Conservation (phyloP, 495 filamentous ascomycete species). For the Wilcoxina mikolae region DNA sequence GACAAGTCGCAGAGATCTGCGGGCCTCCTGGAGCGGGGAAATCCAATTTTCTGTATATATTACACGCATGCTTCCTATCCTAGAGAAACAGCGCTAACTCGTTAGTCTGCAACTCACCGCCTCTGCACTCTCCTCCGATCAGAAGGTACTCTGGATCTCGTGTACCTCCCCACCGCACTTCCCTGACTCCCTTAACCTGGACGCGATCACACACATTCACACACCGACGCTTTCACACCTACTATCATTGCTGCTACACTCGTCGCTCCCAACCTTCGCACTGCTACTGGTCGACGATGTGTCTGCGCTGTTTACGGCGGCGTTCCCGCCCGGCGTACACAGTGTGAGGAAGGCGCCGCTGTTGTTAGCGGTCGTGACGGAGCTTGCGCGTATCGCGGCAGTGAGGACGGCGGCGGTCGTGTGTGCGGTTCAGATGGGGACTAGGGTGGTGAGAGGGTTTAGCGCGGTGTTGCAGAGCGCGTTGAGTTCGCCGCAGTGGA, state of each 20-base stretch:
- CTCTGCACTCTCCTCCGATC: no score
- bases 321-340: slow-evolving; percentile 41
- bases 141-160: slow-evolving; percentile 10
- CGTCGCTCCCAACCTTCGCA: slow-evolving; percentile 41
- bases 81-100: no score
- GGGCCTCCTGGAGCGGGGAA: slow-evolving; percentile 84
- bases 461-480: slow-evolving; percentile 17
- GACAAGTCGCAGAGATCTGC: slow-evolving; percentile 75
- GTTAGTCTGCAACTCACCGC: no score
- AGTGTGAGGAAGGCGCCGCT: slow-evolving; percentile 13
- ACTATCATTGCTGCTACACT: slow-evolving; percentile 52
- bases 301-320: slow-evolving; percentile 55
- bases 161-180: slow-evolving; percentile 1
- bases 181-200: slow-evolving; percentile 14
- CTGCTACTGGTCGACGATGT: slow-evolving; percentile 66
- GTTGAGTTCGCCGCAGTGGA: slow-evolving; percentile 1
- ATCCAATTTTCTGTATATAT: slow-evolving; percentile 35
- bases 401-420: slow-evolving; percentile 33
- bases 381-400: slow-evolving; percentile 53
- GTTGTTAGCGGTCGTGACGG: slow-evolving; percentile 30
- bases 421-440: slow-evolving; percentile 24
- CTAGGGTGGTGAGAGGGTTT: slow-evolving; percentile 14
- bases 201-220: slow-evolving; percentile 18
- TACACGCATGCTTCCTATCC: slow-evolving; percentile 9
- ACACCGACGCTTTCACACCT: slow-evolving; percentile 55